Conservation (phyloP, 352 stramenopile genomes). For the Aphanomyces euteiches region DNA sequence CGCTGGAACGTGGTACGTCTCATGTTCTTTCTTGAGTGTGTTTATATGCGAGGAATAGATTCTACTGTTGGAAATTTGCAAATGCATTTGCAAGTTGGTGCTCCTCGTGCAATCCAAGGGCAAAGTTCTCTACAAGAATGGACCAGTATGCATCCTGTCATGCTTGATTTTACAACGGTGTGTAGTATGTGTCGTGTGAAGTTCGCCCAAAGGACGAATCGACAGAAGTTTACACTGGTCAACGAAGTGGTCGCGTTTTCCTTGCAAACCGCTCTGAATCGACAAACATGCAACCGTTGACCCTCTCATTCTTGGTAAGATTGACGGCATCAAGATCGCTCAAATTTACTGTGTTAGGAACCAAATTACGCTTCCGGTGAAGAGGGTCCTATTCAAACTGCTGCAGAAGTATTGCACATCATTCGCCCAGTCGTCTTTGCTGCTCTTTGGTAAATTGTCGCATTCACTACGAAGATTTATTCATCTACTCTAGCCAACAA, state of each 20-base stretch:
- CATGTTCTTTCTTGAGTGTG: background rate
- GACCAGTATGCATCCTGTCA: conserved; percentile 1
- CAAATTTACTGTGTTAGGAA: conserved; percentile 5
- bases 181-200: conserved; percentile 28
- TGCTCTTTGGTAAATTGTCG: conserved; percentile 36
- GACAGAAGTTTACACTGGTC: conserved; percentile 26
- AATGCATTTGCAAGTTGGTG: conserved; percentile 61
- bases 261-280: background rate
- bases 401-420: conserved; percentile 72
- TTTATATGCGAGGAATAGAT: conserved; percentile 40
- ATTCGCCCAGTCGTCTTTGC: conserved; percentile 69
- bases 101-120: conserved; percentile 47
- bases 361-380: conserved; percentile 19
- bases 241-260: conserved; percentile 23
- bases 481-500: conserved; percentile 19
- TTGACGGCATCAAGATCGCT: background rate
- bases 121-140: conserved; percentile 29
- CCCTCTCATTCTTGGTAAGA: conserved; percentile 18
- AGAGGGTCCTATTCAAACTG: conserved; percentile 41
- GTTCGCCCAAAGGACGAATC: background rate
- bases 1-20: conserved; percentile 63
- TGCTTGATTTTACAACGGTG: background rate
- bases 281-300: conserved; percentile 20
- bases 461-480: background rate
- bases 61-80: conserved; percentile 71